phyloP scores from a whole-genome alignment of 495 filamentous ascomycete species.

The Aspergillus carlsbadensis region DNA sequence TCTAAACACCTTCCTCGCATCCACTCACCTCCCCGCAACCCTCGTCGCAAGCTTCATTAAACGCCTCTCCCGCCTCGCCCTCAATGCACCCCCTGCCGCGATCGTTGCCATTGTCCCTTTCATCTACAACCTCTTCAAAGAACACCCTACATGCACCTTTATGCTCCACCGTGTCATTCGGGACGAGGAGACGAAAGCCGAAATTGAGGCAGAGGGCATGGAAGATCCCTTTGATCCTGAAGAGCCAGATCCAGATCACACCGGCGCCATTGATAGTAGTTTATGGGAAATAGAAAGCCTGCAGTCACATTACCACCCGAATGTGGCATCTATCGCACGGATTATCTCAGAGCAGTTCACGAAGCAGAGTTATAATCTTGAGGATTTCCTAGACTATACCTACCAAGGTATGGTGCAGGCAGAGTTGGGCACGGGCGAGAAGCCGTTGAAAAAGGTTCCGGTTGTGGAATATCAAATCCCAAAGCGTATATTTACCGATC shows the following conservation, averaged over 20 bases:
- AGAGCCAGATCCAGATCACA: constrained; percentile 81
- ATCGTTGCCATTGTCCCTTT: constrained; percentile 88
- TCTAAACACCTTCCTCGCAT: constrained; percentile 87
- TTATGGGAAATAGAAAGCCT: constrained; percentile 92
- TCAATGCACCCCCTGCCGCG: constrained; percentile 82
- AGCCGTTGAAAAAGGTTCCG: constrained; percentile 78
- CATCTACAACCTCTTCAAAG: constrained; percentile 92
- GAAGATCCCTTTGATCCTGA: constrained; percentile 74
- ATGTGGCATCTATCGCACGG: constrained; percentile 89
- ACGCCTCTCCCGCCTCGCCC: constrained; percentile 72
- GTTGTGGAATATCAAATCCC: constrained; percentile 94
- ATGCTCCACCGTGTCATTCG: constrained; percentile 84
- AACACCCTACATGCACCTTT: constrained; percentile 85
- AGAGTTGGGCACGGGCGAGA: constrained; percentile 63
- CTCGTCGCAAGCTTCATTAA: constrained; percentile 97
- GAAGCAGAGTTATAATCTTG: constrained; percentile 85
- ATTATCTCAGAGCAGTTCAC: constrained; percentile 98
- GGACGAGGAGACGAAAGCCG: constrained; percentile 52
- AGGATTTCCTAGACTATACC: constrained; percentile 95
- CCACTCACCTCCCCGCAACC: constrained; percentile 86
- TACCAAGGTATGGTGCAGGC: constrained; percentile 84
- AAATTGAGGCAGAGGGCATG: constrained; percentile 64
- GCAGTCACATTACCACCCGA: constrained; percentile 94
- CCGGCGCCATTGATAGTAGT: constrained; percentile 84
- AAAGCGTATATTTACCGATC: constrained; percentile 72